A percentile compares a stretch with the other conserved stretches of the same genome.
phyloP scores from a whole-genome alignment of 208 protist species.

The Crithidia sp. region DNA sequence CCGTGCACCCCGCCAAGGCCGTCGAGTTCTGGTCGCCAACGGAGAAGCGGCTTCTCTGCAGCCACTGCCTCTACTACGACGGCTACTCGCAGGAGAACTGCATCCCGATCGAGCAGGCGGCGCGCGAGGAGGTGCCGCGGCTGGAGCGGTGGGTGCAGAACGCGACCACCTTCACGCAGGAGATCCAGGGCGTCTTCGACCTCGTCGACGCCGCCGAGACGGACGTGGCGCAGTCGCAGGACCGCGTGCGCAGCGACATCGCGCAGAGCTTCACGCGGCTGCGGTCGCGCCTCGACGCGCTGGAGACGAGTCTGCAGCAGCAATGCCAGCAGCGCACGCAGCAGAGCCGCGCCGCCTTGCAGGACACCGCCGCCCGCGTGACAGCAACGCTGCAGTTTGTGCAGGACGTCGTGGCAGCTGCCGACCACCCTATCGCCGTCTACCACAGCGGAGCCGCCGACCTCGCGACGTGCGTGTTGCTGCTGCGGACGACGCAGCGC shows the following conservation, averaged over 20 bases:
- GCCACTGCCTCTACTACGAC: constrained; percentile 81
- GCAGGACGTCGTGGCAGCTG: constrained; percentile 40
- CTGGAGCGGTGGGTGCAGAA: constrained; percentile 71
- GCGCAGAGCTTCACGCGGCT: constrained; percentile 48
- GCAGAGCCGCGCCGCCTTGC: constrained; percentile 36
- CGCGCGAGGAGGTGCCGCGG: constrained; percentile 45
- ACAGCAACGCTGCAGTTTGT: constrained; percentile 53
- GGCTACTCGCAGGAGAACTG: constrained; percentile 73
- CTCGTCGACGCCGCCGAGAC: constrained; percentile 57
- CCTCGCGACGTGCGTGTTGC: constrained; percentile 31
- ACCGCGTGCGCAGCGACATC: constrained; percentile 41
- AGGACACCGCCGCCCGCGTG: constrained; percentile 41
- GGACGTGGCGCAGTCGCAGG: constrained; percentile 46
- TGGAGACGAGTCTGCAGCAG: constrained; percentile 48
- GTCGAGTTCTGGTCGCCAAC: constrained; percentile 80
- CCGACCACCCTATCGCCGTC: constrained; percentile 41
- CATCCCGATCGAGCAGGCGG: constrained; percentile 61
- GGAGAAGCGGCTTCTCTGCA: constrained; percentile 76
- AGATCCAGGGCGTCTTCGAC: constrained; percentile 59
- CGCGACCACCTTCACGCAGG: constrained; percentile 62
- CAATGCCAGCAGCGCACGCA: constrained; percentile 39
- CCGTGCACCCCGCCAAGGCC: constrained; percentile 57
- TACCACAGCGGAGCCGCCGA: constrained; percentile 49
- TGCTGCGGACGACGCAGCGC: constrained; percentile 54
- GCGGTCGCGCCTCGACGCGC: constrained; percentile 41